Evolutionary conservation across 345 rosid species (phyloP), one percentile per base, ranked within the genome.

Genomic region (Hypericum perforatum): DNA sequence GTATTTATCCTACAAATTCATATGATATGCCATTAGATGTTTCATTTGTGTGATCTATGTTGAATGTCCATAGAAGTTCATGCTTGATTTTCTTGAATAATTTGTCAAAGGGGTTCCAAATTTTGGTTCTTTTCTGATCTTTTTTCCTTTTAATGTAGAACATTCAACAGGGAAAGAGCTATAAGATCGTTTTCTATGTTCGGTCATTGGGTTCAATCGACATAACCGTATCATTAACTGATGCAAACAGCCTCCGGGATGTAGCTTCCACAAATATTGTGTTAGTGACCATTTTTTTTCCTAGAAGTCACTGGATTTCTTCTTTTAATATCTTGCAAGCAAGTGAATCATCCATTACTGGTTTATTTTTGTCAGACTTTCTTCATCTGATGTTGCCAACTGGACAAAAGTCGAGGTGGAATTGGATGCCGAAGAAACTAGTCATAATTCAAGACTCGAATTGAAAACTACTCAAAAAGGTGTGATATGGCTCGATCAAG

Each of bases 151-250:
- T 7, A 0, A 46, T 46, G 3, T 13, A 46, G 49, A 46, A 46
- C 16, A 46, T 46, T 12, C 14, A 46, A 12, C 49, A 46, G 13
- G 49, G 49, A 29, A 46, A 46, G 49, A 46, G 49, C 16, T 46
- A 46, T 29, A 46, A 46, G 49, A 9, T 46, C 22, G 49, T 46
- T 9, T 46, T 46, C 49, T 46, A 46, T 9, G 8, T 46, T 5
- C 11, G 49, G 49, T 46, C 49, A 5, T 11, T 46, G 15, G 49
- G 49, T 9, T 29, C 49, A 29, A 29, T 46, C 8, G 49, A 46
- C 13, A 6, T 46, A 12, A 13, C 16, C 22, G 49, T 46, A 9
- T n/a, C 22, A 9, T 46, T 46, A 10, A 46, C 16, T 4, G 49
- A 29, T 5, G 6, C 6, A 3, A 46, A 46, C 13, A 16, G 49